These are phyloP conservation scores for Moesziomyces aphidis DNA, from an alignment of 1,284 basidiomycete genomes.

Conservation along the genomic window DNA sequence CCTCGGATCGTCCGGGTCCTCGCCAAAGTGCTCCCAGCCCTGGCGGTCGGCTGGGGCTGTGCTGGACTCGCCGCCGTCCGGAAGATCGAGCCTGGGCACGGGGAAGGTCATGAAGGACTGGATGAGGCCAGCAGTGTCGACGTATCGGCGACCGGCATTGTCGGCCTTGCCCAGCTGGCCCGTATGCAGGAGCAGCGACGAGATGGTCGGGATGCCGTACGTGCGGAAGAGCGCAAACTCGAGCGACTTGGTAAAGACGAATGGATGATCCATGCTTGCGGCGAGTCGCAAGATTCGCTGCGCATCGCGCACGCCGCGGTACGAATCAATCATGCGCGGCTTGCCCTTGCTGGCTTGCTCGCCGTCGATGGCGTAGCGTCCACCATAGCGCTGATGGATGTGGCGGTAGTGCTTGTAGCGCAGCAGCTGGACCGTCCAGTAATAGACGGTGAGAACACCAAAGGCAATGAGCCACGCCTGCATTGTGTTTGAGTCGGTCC, in stretches of 20 bases:
- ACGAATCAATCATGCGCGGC: conserved; percentile 45
- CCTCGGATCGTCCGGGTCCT: conserved; percentile 40
- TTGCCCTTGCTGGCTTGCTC: conserved; percentile 16
- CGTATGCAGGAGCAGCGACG: conserved; percentile 36
- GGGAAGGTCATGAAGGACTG: conserved; percentile 73
- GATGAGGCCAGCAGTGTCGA: conserved; percentile 39
- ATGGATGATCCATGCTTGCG: conserved; percentile 19
- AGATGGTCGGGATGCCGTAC: conserved; percentile 50
- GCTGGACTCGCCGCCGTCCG: conserved; percentile 44
- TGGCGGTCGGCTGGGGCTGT: neutral
- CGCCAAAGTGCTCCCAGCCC: conserved; percentile 30
- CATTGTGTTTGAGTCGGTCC: neutral
- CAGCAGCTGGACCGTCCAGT: conserved; percentile 10
- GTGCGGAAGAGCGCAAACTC: conserved; percentile 48
- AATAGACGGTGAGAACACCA: conserved; percentile 13
- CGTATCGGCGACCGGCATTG: conserved; percentile 35
- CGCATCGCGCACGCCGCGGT: conserved; percentile 37
- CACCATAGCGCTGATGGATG: conserved; percentile 40
- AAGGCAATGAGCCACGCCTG: conserved; percentile 6
- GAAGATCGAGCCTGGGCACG: conserved; percentile 75
- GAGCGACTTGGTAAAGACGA: conserved; percentile 31
- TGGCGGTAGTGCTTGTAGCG: conserved; percentile 17
- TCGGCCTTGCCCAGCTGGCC: conserved; percentile 40
- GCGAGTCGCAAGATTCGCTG: conserved; percentile 40
- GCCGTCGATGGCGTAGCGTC: conserved; percentile 20